A percentile compares a stretch with the other conserved stretches of the same genome.
Conservation (phyloP, 108 stramenopile species). For the Seminavis robusta region DNA sequence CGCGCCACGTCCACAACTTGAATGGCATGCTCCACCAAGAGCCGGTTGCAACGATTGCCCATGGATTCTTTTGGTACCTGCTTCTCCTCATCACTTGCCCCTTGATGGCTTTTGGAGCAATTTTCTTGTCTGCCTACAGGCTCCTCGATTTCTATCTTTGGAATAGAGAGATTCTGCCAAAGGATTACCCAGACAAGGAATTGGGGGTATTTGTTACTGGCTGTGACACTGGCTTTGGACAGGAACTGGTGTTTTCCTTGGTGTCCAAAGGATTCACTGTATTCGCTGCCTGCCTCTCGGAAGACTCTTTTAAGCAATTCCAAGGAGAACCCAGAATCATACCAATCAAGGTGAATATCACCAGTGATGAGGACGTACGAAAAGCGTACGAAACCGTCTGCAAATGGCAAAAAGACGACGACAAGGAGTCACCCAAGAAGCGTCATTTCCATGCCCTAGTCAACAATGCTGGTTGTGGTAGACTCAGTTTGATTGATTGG, state of each 20-base stretch:
- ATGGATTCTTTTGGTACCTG: conserved; percentile 22
- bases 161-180: not conserved
- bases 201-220: conserved; percentile 54
- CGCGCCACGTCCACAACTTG: conserved; percentile 16
- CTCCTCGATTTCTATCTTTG: not conserved
- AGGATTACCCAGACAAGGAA: conserved; percentile 6
- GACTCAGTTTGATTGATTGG: conserved; percentile 42
- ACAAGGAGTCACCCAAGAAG: not conserved
- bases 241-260: conserved; percentile 25
- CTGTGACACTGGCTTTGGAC: conserved; percentile 67
- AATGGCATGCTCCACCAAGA: conserved; percentile 28
- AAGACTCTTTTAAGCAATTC: conserved; percentile 17
- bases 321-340: not conserved
- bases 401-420: conserved; percentile 17
- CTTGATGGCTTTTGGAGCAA: conserved; percentile 1
- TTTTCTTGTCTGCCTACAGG: not conserved
- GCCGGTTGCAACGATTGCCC: conserved; percentile 14
- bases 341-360: conserved; percentile 35
- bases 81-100: conserved; percentile 4
- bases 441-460: conserved; percentile 43
- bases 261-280: conserved; percentile 36
- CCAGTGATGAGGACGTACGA: conserved; percentile 22
- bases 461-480: conserved; percentile 55
- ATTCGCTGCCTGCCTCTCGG: conserved; percentile 41
- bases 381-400: conserved; percentile 7